Conservation (phyloP, 495 filamentous ascomycete species). For the Penicillium cosmopolitanum region DNA sequence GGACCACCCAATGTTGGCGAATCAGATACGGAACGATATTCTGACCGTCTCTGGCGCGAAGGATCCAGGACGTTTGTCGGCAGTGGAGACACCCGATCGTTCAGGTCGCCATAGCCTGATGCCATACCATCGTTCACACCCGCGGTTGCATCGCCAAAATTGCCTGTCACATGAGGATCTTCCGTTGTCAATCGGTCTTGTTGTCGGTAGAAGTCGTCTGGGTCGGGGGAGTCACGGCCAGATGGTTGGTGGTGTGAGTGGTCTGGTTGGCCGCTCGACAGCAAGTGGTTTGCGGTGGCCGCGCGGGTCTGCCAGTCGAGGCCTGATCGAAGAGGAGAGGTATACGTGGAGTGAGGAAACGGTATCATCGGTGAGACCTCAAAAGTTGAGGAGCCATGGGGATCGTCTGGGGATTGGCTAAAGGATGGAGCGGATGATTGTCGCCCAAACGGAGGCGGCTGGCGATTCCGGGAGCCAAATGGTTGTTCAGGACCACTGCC, state of each 20-base stretch:
- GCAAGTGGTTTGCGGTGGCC: slow-evolving; percentile 28
- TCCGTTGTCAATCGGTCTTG: slow-evolving; percentile 31
- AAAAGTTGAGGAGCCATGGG: slow-evolving; percentile 27
- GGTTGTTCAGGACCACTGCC: slow-evolving; percentile 48
- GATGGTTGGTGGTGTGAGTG: slow-evolving; percentile 4
- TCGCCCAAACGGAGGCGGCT: slow-evolving; percentile 42
- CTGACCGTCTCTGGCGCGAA: slow-evolving; percentile 30
- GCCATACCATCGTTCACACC: slow-evolving; percentile 31
- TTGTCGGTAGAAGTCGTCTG: slow-evolving; percentile 57
- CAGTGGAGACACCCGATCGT: slow-evolving; percentile 33
- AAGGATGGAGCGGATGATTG: slow-evolving; percentile 40
- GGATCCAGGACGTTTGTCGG: slow-evolving; percentile 31
- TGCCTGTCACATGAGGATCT: slow-evolving; percentile 29
- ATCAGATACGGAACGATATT: slow-evolving; percentile 44
- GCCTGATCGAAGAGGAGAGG: slow-evolving; percentile 25
- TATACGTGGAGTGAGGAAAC: slow-evolving; percentile 28
- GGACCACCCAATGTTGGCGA: slow-evolving; percentile 29
- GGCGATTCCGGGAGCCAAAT: slow-evolving; percentile 40
- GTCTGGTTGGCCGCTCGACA: slow-evolving; percentile 18
- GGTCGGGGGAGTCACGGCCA: slow-evolving; percentile 50
- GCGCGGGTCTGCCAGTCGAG: slow-evolving; percentile 28
- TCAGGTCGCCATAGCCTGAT: slow-evolving; percentile 18
- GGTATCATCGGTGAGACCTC: slow-evolving; percentile 29
- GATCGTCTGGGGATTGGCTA: slow-evolving; percentile 29
- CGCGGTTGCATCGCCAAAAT: slow-evolving; percentile 31